A percentile compares a stretch with the other conserved stretches of the same genome.
Conservation (phyloP, 139 green algal genomes). For the Nannochloris sp. region DNA sequence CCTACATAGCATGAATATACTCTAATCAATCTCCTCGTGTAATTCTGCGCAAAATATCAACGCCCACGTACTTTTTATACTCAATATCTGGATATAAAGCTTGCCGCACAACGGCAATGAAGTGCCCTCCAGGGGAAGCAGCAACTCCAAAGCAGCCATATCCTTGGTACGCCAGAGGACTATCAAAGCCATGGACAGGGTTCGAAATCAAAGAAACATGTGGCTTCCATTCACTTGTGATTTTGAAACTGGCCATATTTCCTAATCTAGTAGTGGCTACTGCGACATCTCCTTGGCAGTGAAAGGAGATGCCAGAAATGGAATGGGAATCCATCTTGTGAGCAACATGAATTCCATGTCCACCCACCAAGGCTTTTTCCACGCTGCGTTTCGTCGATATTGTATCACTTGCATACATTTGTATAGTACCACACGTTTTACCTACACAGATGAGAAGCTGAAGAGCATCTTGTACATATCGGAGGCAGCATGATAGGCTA, state of each 20-base stretch:
- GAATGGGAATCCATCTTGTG: slow-evolving; percentile 14
- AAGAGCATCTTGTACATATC: too few relatives aligned
- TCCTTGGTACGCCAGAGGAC: not conserved
- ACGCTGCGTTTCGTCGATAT: not conserved
- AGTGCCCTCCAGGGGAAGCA: slow-evolving; percentile 18
- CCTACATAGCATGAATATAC: slow-evolving; percentile 9
- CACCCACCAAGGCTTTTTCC: not conserved
- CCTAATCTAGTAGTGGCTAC: slow-evolving; percentile 4
- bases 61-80: slow-evolving; percentile 13
- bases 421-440: not conserved
- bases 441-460: not conserved
- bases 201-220: not conserved
- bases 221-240: not conserved
- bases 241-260: not conserved
- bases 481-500: not conserved
- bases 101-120: slow-evolving; percentile 11
- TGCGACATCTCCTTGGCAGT: not conserved
- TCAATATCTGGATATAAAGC: slow-evolving; percentile 6
- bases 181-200: slow-evolving; percentile 9
- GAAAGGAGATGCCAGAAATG: not conserved
- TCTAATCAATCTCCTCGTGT: not conserved
- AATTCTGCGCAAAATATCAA: not conserved
- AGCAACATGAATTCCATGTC: not conserved
- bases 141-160: slow-evolving; percentile 19
- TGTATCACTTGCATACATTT: not conserved